A percentile compares a stretch with the other conserved stretches of the same genome.
Evolutionary conservation across 129 eudicot species (phyloP).

Genomic region (Tagetes patula): DNA sequence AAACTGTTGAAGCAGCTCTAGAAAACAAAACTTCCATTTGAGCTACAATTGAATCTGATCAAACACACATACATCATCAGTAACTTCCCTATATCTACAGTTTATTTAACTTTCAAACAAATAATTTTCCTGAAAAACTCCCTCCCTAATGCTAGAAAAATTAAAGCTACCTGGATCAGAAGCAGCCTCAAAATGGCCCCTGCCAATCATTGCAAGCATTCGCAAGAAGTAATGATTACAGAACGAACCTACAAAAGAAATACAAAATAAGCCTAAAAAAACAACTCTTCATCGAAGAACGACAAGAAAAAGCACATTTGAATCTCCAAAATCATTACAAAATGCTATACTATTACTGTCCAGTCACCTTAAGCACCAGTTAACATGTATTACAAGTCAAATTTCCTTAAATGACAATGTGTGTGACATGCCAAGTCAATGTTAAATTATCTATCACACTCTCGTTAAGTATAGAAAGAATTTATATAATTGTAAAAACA

Average conservation of each 20-base stretch:
- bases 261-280: constrained; percentile 5
- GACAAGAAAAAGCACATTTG: constrained; percentile 14
- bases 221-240: constrained; percentile 86
- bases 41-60: constrained; percentile 60
- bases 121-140: constrained; percentile 3
- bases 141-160: background rate
- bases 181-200: constrained; percentile 74
- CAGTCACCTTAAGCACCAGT: background rate
- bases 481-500: background rate
- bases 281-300: constrained; percentile 1
- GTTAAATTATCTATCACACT: background rate
- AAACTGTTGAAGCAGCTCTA: constrained; percentile 56
- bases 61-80: constrained; percentile 16
- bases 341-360: background rate
- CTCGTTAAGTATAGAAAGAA: background rate
- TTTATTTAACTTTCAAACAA: background rate
- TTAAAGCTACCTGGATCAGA: constrained; percentile 58
- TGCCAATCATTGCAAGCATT: constrained; percentile 80
- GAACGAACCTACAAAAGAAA: constrained; percentile 56
- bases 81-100: background rate
- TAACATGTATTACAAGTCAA: background rate
- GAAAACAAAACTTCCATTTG: constrained; percentile 56
- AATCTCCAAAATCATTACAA: constrained; percentile 10
- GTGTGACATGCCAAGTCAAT: background rate
- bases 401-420: background rate